These are phyloP conservation scores for Sporothrix humicola DNA, from an alignment of 2,329 filamentous ascomycete genomes.

Conservation along the genomic window DNA sequence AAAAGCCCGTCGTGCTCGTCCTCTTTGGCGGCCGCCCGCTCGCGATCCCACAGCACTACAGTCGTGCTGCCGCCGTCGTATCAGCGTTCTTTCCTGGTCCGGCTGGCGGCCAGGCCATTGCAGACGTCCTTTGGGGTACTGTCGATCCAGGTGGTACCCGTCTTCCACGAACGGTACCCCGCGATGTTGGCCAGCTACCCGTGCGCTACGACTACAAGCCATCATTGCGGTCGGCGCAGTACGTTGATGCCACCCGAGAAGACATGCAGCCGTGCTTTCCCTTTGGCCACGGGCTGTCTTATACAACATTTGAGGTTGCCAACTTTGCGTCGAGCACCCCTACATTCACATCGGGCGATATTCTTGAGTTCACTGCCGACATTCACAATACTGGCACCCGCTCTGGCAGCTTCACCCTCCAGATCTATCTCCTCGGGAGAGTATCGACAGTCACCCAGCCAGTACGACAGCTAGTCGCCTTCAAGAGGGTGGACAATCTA, in stretches of 20 bases:
- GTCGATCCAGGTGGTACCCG: conserved; percentile 12
- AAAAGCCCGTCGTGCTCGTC: conserved; percentile 2
- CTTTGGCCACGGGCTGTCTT: conserved; percentile 19
- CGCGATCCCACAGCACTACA: conserved; percentile 15
- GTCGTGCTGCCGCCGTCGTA: background rate
- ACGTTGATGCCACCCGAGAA: background rate
- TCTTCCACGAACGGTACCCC: conserved; percentile 17
- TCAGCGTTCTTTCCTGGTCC: background rate
- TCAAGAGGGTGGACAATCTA: background rate
- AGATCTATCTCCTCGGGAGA: conserved; percentile 14
- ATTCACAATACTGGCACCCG: background rate
- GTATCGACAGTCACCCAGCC: conserved; percentile 17
- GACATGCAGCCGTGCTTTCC: background rate
- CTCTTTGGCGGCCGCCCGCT: conserved; percentile 21
- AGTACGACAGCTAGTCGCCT: conserved; percentile 22
- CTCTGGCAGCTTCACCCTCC: background rate
- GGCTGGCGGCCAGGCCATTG: background rate
- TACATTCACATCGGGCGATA: background rate
- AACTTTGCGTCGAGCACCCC: background rate
- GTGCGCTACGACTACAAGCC: conserved; percentile 28
- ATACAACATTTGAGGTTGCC: background rate
- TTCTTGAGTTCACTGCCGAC: background rate
- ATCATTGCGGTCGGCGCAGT: background rate
- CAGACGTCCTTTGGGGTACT: background rate
- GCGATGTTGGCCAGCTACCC: conserved; percentile 21